Conservation (phyloP, 2,329 filamentous ascomycete genomes). For the Cercospora janseana region DNA sequence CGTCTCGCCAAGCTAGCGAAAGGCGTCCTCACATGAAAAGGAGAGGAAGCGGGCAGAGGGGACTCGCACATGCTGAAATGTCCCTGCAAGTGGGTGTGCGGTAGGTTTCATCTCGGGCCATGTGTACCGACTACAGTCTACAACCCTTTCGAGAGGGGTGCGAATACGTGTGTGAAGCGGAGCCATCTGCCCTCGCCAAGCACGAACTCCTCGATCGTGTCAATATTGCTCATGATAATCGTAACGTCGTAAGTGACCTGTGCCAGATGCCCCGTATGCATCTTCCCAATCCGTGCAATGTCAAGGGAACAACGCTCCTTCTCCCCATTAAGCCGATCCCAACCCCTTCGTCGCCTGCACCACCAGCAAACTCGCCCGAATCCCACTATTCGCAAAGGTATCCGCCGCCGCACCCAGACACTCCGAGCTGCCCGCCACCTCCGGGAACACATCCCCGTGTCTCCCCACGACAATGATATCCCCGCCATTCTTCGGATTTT, state of each 20-base stretch:
- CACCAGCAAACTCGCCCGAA: slow-evolving; percentile 68
- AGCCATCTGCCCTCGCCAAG: background rate
- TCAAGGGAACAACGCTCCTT: slow-evolving; percentile 9
- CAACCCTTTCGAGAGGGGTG: background rate
- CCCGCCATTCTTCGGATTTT: slow-evolving; percentile 63
- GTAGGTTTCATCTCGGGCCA: too few species aligned
- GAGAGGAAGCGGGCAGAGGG: background rate
- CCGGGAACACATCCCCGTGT: slow-evolving; percentile 40
- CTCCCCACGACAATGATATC: slow-evolving; percentile 69
- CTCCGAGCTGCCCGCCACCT: slow-evolving; percentile 35
- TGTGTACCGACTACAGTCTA: too few species aligned
- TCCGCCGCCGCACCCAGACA: slow-evolving; percentile 62
- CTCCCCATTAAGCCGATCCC: slow-evolving; percentile 12
- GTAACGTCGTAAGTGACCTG: slow-evolving; percentile 3
- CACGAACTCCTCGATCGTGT: background rate
- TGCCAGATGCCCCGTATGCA: too few species aligned
- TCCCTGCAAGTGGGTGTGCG: background rate
- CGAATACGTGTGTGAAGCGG: background rate
- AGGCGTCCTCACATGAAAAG: slow-evolving; percentile 1
- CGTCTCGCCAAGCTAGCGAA: background rate
- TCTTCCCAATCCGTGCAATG: background rate
- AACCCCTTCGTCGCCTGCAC: slow-evolving; percentile 59
- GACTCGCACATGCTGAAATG: background rate
- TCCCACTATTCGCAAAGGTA: slow-evolving; percentile 56
- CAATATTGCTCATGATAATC: background rate